Conservation (phyloP, 306 rosid species). For the Cucurbita moschata region DNA sequence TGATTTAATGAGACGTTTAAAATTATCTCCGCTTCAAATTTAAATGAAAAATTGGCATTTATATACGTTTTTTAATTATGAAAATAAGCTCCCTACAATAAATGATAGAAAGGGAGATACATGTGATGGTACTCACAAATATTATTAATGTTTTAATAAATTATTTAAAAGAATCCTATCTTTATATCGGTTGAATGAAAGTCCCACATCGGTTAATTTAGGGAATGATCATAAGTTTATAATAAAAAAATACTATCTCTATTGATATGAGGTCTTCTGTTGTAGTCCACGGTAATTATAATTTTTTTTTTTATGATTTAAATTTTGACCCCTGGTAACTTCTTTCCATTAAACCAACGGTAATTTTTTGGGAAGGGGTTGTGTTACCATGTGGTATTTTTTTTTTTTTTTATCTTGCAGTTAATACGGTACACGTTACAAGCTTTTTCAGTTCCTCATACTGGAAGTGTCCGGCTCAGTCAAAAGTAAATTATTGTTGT, state of each 20-base stretch:
- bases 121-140: background rate
- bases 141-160: background rate
- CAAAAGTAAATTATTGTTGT: background rate
- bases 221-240: no score
- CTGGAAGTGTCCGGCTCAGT: background rate
- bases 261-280: no score
- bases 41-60: background rate
- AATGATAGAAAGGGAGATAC: background rate
- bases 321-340: no score
- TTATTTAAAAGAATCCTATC: no score
- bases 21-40: background rate
- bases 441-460: constrained; percentile 4
- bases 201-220: no score
- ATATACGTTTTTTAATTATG: background rate
- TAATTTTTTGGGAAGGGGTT: background rate
- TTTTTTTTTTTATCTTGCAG: background rate
- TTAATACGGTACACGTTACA: background rate
- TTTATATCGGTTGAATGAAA: no score
- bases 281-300: no score
- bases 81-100: background rate
- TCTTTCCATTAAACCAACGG: background rate
- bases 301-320: no score
- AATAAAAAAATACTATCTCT: no score
- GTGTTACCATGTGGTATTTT: background rate
- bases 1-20: background rate